Evolutionary conservation across 352 stramenopile species (phyloP).

Genomic region (Phytopythium chamaehyphon): DNA sequence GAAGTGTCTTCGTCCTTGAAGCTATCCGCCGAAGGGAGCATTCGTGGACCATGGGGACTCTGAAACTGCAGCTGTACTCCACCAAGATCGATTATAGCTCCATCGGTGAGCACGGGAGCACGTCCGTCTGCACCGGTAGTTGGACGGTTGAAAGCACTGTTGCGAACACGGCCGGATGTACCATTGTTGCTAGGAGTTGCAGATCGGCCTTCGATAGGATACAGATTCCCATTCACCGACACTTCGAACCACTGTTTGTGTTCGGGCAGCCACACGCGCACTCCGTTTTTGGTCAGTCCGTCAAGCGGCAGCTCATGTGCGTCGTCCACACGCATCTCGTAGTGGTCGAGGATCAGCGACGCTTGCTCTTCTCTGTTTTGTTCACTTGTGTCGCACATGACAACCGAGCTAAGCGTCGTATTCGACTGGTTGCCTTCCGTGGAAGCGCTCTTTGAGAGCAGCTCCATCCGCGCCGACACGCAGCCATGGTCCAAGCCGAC

Average conservation of each 20-base stretch:
- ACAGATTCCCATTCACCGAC: slow-evolving; percentile 74
- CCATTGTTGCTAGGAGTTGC: slow-evolving; percentile 12
- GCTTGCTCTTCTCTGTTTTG: slow-evolving; percentile 15
- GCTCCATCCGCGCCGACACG: slow-evolving; percentile 24
- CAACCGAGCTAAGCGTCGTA: slow-evolving; percentile 13
- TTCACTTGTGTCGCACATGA: slow-evolving; percentile 10
- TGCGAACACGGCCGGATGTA: slow-evolving; percentile 18
- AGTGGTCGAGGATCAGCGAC: slow-evolving; percentile 27
- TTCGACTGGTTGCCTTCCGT: slow-evolving; percentile 1
- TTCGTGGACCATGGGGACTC: slow-evolving; percentile 21
- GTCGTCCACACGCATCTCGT: slow-evolving; percentile 34
- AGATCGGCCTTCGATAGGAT: slow-evolving; percentile 48
- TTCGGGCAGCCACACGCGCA: slow-evolving; percentile 73
- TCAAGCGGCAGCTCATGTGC: slow-evolving; percentile 45
- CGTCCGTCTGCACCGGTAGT: slow-evolving; percentile 25
- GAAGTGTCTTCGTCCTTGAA: background rate
- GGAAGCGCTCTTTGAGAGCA: slow-evolving; percentile 4
- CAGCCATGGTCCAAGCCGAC: slow-evolving; percentile 39
- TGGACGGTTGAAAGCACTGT: slow-evolving; percentile 68
- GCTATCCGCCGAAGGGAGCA: slow-evolving; percentile 4
- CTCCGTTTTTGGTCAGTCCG: slow-evolving; percentile 78
- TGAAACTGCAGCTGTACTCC: slow-evolving; percentile 79
- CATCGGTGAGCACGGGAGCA: slow-evolving; percentile 53
- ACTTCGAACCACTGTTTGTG: slow-evolving; percentile 77
- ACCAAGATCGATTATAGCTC: slow-evolving; percentile 71